Evolutionary conservation across 2,329 filamentous ascomycete genomes (phyloP).

Genomic region (Periconia sp.): DNA sequence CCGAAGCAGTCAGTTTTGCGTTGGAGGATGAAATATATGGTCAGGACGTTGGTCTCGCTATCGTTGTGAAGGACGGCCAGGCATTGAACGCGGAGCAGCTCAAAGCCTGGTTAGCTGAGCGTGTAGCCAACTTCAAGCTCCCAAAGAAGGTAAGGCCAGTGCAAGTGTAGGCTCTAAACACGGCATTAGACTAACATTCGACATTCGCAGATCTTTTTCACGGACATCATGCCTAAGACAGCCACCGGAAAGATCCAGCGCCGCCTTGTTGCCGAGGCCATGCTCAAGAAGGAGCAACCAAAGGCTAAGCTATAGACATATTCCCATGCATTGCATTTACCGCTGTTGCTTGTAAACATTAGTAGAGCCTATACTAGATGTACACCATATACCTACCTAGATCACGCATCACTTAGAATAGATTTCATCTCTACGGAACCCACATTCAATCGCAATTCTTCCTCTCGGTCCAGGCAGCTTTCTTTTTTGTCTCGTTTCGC

Average conservation of each 20-base stretch:
- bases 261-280: conserved; percentile 82
- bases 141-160: conserved; percentile 74
- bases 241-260: conserved; percentile 91
- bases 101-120: conserved; percentile 71
- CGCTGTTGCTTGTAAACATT: too few species aligned
- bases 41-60: conserved; percentile 78
- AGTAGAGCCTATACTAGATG: too few species aligned
- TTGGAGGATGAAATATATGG: conserved; percentile 83
- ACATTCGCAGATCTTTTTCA: conserved; percentile 72
- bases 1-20: conserved; percentile 83
- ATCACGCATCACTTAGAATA: conserved; percentile 4
- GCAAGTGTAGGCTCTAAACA: too few species aligned
- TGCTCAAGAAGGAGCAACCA: conserved; percentile 71
- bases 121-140: conserved; percentile 82
- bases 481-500: conserved; percentile 3
- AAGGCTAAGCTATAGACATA: conserved; percentile 60
- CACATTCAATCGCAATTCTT: conserved; percentile 4
- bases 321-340: too few species aligned
- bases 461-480: background rate
- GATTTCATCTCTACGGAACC: background rate
- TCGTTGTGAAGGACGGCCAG: conserved; percentile 73
- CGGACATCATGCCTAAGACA: conserved; percentile 85
- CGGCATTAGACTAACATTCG: too few species aligned
- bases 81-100: conserved; percentile 64
- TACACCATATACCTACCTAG: too few species aligned